phyloP scores from a whole-genome alignment of 352 stramenopile genomes.

The Globisporangium orthogonon region DNA sequence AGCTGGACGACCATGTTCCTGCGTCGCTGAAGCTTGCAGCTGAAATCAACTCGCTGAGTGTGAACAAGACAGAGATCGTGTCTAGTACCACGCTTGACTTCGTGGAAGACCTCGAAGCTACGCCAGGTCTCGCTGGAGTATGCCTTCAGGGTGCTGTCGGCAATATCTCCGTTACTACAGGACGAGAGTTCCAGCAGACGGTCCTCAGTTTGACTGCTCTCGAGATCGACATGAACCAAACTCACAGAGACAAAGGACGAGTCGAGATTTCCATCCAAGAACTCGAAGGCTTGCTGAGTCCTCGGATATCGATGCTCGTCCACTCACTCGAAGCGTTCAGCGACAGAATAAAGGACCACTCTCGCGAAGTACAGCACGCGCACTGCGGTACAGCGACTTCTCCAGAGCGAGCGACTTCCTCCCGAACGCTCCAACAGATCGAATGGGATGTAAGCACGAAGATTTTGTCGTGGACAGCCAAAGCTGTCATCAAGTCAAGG shows the following conservation, averaged over 20 bases:
- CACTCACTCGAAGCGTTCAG: constrained; percentile 5
- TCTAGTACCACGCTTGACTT: constrained; percentile 1
- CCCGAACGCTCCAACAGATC: neutral
- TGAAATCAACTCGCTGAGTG: neutral
- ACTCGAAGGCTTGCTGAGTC: constrained; percentile 5
- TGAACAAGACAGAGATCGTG: neutral
- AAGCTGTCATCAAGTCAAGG: constrained; percentile 3
- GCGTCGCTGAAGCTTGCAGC: constrained; percentile 2
- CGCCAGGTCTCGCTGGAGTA: neutral
- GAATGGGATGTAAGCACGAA: constrained; percentile 4
- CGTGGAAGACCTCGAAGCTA: neutral
- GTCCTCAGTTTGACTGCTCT: constrained; percentile 2
- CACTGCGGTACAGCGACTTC: neutral
- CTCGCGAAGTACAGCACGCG: too few species aligned
- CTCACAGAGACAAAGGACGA: neutral
- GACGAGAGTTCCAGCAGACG: constrained; percentile 9
- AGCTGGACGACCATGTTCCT: constrained; percentile 1
- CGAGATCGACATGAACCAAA: constrained; percentile 6
- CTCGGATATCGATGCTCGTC: constrained; percentile 6
- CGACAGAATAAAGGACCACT: constrained; percentile 1
- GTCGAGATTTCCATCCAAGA: neutral
- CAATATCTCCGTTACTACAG: neutral
- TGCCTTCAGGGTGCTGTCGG: neutral
- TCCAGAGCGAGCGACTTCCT: neutral
- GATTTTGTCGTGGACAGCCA: constrained; percentile 6